Base-by-base conservation (phyloP, 1,284 basidiomycete species). In the Schizopora paradoxa region DNA sequence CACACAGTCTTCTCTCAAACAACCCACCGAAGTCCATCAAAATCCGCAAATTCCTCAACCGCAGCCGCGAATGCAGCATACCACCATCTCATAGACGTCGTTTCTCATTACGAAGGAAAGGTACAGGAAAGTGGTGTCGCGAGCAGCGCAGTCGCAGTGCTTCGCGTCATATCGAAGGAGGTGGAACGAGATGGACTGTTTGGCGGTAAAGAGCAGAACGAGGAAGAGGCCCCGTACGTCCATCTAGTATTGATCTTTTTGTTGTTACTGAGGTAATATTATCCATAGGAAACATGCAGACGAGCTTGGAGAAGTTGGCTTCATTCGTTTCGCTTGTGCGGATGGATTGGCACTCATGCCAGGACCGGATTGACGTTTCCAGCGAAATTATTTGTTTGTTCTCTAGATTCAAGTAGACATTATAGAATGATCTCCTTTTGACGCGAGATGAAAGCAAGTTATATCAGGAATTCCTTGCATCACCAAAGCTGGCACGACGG, bases 101-200 rank as follows among this genome's bases (percentile, higher is more conserved):
- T 65, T 16, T 64, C 67, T 8, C 76, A 72, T 54, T 85, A 81
- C 48, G 70, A 76, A 52, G 60, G 58, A 7, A 77, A 77, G 56
- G 64, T 83, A 21, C 58, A 35, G 3, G 54, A 45, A 22, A 48
- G 59, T 2, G 59, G 62, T 14, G 68, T 69, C 7, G 62, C 64
- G 6, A 64, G 62, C 23, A 73, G 71, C 14, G 78, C 76, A 13
- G 71, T 66, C 49, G 65, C 69, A 36, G 76, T 77, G 1, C 64
- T 84, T 63, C 67, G 67, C 16, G 58, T 71, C 6, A 68, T 85
- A 18, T 69, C 73, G 23, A 64, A 64, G 49, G 74, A 80, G 26
- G 72, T 84, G 23, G 81, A 83, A 51, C 66, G 66, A 43, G 73
- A 82, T 53, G 82, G 81, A 0, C 56, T 82, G 40, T 66, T 70